Evolutionary conservation across 371 early-diverging fungal genomes (phyloP).

Genomic region (Chytridium lagenaria): DNA sequence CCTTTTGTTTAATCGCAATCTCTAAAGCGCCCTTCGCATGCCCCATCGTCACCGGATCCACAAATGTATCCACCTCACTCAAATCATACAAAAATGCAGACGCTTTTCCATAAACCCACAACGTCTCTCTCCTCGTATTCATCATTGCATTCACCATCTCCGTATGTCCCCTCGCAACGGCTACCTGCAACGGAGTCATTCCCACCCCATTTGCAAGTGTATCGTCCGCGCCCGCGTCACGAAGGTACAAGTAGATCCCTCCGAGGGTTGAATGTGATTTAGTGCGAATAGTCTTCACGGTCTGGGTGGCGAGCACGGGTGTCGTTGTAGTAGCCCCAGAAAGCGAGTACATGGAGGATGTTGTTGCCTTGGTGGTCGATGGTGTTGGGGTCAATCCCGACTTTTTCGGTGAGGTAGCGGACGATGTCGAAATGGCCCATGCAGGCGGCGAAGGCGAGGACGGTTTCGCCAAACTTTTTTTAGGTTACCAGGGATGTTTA

Average conservation of each 20-base stretch:
- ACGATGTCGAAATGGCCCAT: constrained; percentile 32
- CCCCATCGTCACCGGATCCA: constrained; percentile 25
- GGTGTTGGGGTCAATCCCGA: constrained; percentile 30
- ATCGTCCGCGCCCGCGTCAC: constrained; percentile 17
- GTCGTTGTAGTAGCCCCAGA: constrained; percentile 35
- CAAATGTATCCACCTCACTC: constrained; percentile 33
- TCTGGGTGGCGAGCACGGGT: background rate
- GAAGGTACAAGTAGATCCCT: constrained; percentile 6
- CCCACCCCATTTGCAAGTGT: constrained; percentile 11
- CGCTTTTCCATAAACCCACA: constrained; percentile 38
- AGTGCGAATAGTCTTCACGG: background rate
- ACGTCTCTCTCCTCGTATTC: constrained; percentile 11
- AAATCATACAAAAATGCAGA: constrained; percentile 19
- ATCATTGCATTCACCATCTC: constrained; percentile 38
- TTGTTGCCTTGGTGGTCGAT: constrained; percentile 38
- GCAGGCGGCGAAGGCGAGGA: constrained; percentile 38
- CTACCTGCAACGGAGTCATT: constrained; percentile 39
- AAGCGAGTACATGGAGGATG: constrained; percentile 42
- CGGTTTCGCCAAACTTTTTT: constrained; percentile 36
- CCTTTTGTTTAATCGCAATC: constrained; percentile 27
- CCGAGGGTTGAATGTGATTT: background rate
- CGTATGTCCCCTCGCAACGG: constrained; percentile 27
- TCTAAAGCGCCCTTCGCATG: constrained; percentile 33
- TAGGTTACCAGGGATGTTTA: no score
- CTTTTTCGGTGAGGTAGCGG: constrained; percentile 30